phyloP scores from a whole-genome alignment of 2,329 filamentous ascomycete genomes.

The Aspergillus brunneoviolaceus region DNA sequence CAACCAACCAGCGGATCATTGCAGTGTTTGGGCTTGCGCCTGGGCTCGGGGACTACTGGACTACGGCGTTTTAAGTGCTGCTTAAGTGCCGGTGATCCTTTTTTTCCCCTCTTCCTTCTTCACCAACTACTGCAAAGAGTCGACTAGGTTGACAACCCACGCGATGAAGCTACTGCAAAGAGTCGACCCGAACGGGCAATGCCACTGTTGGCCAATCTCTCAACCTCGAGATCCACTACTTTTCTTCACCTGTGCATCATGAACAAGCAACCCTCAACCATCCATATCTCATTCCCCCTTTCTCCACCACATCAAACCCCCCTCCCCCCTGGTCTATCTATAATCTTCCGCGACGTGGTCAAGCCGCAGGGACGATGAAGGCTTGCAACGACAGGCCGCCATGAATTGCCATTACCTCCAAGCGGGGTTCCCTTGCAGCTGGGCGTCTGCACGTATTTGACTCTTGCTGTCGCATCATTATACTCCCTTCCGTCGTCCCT shows the following conservation, averaged over 20 bases:
- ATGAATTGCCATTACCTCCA: slow-evolving; percentile 19
- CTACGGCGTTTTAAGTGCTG: slow-evolving; percentile 13
- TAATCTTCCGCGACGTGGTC: background rate
- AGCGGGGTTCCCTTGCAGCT: slow-evolving; percentile 21
- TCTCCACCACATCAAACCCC: background rate
- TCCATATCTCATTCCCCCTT: background rate
- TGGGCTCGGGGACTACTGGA: slow-evolving; percentile 12
- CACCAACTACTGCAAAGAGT: background rate
- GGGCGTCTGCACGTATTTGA: slow-evolving; percentile 20
- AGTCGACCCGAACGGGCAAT: slow-evolving; percentile 1
- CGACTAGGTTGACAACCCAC: slow-evolving; percentile 4
- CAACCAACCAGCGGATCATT: slow-evolving; percentile 12
- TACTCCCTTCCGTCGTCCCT: slow-evolving; percentile 8
- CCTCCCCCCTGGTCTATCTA: background rate
- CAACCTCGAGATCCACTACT: background rate
- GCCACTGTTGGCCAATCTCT: slow-evolving; percentile 10
- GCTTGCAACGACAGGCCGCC: slow-evolving; percentile 13
- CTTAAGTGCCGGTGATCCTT: slow-evolving; percentile 18
- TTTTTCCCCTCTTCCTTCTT: slow-evolving; percentile 7
- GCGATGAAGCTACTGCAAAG: slow-evolving; percentile 3
- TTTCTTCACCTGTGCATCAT: background rate
- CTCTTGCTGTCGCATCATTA: slow-evolving; percentile 20
- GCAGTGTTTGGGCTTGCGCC: slow-evolving; percentile 18
- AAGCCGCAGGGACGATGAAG: slow-evolving; percentile 13
- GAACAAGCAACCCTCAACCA: background rate